Evolutionary conservation across 2,329 filamentous ascomycete species (phyloP), one percentile per base, ranked within the genome.

Genomic region (Myriosclerotinia scirpicola): DNA sequence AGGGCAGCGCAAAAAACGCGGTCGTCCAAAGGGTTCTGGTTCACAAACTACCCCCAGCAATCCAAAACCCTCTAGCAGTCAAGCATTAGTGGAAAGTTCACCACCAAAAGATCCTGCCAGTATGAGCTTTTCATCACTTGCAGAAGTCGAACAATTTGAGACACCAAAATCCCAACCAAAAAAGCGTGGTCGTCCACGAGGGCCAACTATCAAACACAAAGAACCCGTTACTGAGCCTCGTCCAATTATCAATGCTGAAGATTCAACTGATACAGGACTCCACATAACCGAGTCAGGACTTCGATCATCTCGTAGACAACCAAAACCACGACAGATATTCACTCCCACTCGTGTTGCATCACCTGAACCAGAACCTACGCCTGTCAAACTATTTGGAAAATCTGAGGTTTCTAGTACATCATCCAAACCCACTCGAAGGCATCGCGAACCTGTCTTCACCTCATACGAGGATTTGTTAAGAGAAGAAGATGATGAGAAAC

Each of bases 381-480:
- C 34, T 40, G 30, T 20, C 34, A 48, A 40, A 14, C 5, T 11
- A 14, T 7, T 11, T 14, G 58, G n/a, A 3, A 61, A 61, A 52
- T 26, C 44, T 26, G 44, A 9, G 34, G 58, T 5, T 40, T 38
- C 46, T 14, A 15, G 44, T 26, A 26, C 58, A 20, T 26, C n/a
- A 34, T 44, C 48, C 1, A 40, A 42, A 34, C 22, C 38, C 22
- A 11, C 9, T 34, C 20, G 67, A 52, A 38, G 46, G 12, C 36
- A 44, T 8, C 54, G 55, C 12, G 62, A 52, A 40, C 55, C 67
- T 2, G 42, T 61, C 17, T 67, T 48, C 46, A 64, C 48, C 30
- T 59, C 69, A 7, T 62, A 67, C 20, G 69, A 69, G 50, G 68
- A 67, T 5, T 11, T 69, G 5, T 36, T 61, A 30, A 54, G 54